These are phyloP conservation scores for Phylloporus sp. DNA, from an alignment of 768 basidiomycete species.

Conservation along the genomic window DNA sequence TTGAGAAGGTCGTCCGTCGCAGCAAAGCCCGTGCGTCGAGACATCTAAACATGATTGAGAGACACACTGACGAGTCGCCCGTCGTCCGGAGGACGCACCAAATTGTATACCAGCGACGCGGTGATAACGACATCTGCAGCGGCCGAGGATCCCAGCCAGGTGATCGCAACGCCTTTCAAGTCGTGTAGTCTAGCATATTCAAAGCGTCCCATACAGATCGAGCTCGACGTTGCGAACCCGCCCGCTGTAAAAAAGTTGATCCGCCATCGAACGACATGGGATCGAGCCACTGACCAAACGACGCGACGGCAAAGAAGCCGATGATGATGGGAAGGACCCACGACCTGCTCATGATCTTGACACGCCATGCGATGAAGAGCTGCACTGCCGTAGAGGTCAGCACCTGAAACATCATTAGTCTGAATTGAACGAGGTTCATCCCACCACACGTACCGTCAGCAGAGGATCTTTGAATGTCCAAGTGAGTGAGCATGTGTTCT, in stretches of 20 bases:
- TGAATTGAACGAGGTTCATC: too few species aligned
- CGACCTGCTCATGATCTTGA: constrained; percentile 33
- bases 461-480: constrained; percentile 35
- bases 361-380: constrained; percentile 44
- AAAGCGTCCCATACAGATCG: constrained; percentile 28
- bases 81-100: constrained; percentile 36
- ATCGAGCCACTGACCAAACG: constrained; percentile 16
- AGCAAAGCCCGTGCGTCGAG: constrained; percentile 39
- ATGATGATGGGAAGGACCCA: constrained; percentile 25
- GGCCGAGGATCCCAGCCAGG: constrained; percentile 41
- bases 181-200: too few species aligned
- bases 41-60: too few species aligned
- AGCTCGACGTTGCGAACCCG: constrained; percentile 31
- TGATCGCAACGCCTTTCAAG: constrained; percentile 31
- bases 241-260: too few species aligned
- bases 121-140: constrained; percentile 42
- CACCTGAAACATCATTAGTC: too few species aligned
- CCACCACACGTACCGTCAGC: constrained; percentile 38
- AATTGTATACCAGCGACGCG: constrained; percentile 36
- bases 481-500: not conserved
- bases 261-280: too few species aligned
- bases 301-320: constrained; percentile 1
- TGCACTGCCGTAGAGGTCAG: constrained; percentile 43
- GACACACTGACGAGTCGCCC: too few species aligned
- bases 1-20: constrained; percentile 36